These are phyloP conservation scores for Carpinus fangiana DNA, from an alignment of 306 rosid genomes.

Conservation along the genomic window DNA sequence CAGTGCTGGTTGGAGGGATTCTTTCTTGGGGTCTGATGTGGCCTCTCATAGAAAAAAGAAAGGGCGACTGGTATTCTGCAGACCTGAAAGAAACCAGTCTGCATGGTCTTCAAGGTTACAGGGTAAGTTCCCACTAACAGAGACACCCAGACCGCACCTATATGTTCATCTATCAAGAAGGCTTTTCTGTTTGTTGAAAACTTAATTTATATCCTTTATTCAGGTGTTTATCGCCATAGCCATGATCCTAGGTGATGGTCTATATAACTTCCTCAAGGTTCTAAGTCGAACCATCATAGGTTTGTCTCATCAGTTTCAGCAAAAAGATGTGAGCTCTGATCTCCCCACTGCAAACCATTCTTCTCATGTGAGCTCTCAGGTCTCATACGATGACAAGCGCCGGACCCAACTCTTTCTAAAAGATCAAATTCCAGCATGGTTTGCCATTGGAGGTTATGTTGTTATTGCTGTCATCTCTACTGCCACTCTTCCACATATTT, in stretches of 20 bases:
- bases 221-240: constrained; percentile 7
- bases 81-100: neutral
- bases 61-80: constrained; percentile 15
- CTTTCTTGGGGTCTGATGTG: constrained; percentile 27
- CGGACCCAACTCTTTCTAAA: constrained; percentile 15
- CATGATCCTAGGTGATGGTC: constrained; percentile 18
- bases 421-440: constrained; percentile 18
- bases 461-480: constrained; percentile 1
- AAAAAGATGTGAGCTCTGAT: neutral
- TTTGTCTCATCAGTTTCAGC: neutral
- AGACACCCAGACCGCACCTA: neutral
- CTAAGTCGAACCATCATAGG: neutral
- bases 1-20: constrained; percentile 19
- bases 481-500: constrained; percentile 6
- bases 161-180: neutral
- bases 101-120: constrained; percentile 7
- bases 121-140: neutral
- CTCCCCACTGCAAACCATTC: constrained; percentile 1
- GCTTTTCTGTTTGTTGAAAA: neutral
- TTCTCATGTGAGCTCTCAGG: neutral
- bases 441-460: constrained; percentile 13
- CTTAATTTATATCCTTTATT: neutral
- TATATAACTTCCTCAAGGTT: constrained; percentile 4
- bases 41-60: constrained; percentile 15
- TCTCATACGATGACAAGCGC: constrained; percentile 1